Evolutionary conservation across 2,329 filamentous ascomycete genomes (phyloP).

Genomic region (Thielaviopsis populi): DNA sequence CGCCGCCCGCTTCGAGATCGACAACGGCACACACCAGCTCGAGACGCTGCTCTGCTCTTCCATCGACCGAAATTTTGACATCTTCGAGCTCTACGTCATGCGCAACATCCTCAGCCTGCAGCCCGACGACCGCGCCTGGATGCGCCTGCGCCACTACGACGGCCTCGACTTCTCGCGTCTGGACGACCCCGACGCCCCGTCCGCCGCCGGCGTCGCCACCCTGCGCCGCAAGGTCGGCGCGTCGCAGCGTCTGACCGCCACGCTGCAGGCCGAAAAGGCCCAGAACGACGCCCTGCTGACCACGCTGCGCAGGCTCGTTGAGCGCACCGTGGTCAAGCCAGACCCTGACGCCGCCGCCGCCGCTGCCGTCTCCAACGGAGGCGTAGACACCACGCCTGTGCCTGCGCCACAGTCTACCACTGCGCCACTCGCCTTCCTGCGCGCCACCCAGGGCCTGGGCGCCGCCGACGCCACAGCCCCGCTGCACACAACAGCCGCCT

Average conservation of each 20-base stretch:
- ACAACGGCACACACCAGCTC: conserved; percentile 72
- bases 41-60: conserved; percentile 68
- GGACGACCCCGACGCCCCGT: conserved; percentile 27
- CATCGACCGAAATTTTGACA: conserved; percentile 74
- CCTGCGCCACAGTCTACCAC: background rate
- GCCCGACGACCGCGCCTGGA: conserved; percentile 59
- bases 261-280: conserved; percentile 52
- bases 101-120: conserved; percentile 63
- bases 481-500: conserved; percentile 56
- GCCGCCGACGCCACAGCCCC: conserved; percentile 39
- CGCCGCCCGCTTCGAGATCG: conserved; percentile 51
- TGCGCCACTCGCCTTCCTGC: conserved; percentile 41
- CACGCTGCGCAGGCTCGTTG: conserved; percentile 36
- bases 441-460: conserved; percentile 35
- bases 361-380: conserved; percentile 12
- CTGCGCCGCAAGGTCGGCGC: conserved; percentile 62
- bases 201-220: conserved; percentile 52
- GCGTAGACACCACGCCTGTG: background rate
- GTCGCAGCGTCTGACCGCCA: conserved; percentile 57
- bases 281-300: conserved; percentile 57
- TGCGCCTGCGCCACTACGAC: conserved; percentile 74
- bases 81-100: conserved; percentile 79
- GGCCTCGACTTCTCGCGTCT: conserved; percentile 35
- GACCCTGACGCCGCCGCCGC: conserved; percentile 19
- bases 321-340: conserved; percentile 18